Evolutionary conservation across 106 monocot species (phyloP).

Genomic region (Chionographis japonica): DNA sequence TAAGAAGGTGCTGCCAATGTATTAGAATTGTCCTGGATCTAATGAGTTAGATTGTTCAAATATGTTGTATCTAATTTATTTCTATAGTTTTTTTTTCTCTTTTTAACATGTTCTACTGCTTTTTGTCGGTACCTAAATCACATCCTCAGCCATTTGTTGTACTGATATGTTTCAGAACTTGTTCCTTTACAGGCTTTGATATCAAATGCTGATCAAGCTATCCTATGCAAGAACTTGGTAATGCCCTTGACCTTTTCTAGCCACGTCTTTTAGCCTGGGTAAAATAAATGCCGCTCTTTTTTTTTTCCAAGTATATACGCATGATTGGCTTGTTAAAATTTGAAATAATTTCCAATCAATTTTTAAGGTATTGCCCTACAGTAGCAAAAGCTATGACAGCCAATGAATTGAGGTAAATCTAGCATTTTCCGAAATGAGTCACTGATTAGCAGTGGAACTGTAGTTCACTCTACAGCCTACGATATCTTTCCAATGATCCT

Average conservation of each 20-base stretch:
- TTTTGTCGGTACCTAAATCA: not conserved
- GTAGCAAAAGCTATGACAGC: too few species aligned
- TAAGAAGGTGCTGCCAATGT: conserved; percentile 42
- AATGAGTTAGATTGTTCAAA: too few species aligned
- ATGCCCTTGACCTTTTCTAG: not conserved
- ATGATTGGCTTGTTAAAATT: too few species aligned
- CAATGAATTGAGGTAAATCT: too few species aligned
- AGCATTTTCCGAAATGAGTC: too few species aligned
- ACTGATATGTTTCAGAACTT: not conserved
- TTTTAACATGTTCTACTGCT: not conserved
- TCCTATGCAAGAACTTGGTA: conserved; percentile 87
- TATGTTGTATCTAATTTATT: not conserved
- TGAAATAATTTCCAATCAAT: too few species aligned
- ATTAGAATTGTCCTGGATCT: too few species aligned
- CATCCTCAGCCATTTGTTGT: not conserved
- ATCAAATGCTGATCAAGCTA: conserved; percentile 49
- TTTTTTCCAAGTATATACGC: not conserved
- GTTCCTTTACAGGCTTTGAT: conserved; percentile 50
- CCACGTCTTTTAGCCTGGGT: not conserved
- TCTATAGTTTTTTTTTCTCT: not conserved
- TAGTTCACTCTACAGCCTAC: too few species aligned
- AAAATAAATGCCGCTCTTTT: not conserved
- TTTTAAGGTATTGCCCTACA: too few species aligned
- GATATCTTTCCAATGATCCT: too few species aligned
- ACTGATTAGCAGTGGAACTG: too few species aligned